Evolutionary conservation across 164 flowering plant genomes (phyloP).

Genomic region (Tetrastigma voinierianum): DNA sequence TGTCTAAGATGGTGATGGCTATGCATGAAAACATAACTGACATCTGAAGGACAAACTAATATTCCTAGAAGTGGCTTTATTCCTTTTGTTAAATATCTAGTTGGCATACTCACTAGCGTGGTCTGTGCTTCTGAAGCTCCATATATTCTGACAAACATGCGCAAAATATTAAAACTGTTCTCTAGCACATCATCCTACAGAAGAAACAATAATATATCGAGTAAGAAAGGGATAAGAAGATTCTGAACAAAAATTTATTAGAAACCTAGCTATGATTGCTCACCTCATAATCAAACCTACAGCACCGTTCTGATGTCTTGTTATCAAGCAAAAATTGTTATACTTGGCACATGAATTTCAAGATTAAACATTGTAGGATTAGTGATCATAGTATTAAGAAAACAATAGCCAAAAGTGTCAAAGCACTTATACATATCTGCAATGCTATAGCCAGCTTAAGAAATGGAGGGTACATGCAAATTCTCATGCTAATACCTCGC

Average conservation of each 20-base stretch:
- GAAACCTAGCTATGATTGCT: slow-evolving; percentile 5
- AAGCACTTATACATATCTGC: background rate
- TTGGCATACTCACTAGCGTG: slow-evolving; percentile 59
- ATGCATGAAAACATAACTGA: background rate
- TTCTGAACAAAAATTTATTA: background rate
- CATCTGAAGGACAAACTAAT: background rate
- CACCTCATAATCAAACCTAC: slow-evolving; percentile 97
- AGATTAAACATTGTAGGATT: slow-evolving; percentile 8
- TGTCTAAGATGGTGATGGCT: background rate
- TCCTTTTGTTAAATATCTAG: background rate
- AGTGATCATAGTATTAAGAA: background rate
- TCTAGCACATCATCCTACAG: slow-evolving; percentile 84
- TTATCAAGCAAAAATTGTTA: slow-evolving; percentile 16
- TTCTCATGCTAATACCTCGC: background rate
- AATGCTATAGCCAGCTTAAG: background rate
- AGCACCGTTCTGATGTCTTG: slow-evolving; percentile 19
- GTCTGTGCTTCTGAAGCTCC: slow-evolving; percentile 74
- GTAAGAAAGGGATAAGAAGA: slow-evolving; percentile 5
- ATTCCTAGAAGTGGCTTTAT: background rate
- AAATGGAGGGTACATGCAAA: background rate
- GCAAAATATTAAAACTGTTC: slow-evolving; percentile 80
- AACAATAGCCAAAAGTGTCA: background rate
- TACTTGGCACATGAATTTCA: slow-evolving; percentile 19
- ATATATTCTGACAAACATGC: slow-evolving; percentile 85
- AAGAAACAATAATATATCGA: slow-evolving; percentile 1